phyloP scores from a whole-genome alignment of 2,329 filamentous ascomycete species.

The Penicillium occitanis region DNA sequence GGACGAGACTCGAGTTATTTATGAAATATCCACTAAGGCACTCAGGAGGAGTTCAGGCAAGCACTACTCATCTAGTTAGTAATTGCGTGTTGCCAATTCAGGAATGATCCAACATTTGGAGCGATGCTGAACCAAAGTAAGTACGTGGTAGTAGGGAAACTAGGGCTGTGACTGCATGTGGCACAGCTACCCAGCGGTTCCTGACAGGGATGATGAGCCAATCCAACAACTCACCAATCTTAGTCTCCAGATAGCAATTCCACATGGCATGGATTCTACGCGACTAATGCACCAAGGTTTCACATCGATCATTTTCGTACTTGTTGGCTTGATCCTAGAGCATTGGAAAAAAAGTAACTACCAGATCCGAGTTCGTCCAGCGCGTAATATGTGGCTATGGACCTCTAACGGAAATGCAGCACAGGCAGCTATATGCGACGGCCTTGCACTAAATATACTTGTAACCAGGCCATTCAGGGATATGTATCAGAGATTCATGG shows the following conservation, averaged over 20 bases:
- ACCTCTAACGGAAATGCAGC: not conserved
- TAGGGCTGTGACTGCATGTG: constrained; percentile 4
- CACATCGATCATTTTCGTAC: not conserved
- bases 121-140: not conserved
- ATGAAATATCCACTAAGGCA: not conserved
- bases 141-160: not conserved
- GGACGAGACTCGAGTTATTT: not conserved
- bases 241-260: not conserved
- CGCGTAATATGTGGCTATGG: not conserved
- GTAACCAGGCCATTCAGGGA: not conserved
- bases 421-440: not conserved
- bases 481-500: not conserved
- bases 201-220: constrained; percentile 1
- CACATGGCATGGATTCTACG: not conserved
- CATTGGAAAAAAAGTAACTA: not conserved
- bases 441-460: not conserved
- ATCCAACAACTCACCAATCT: not conserved
- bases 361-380: not conserved
- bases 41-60: not conserved
- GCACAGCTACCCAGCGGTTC: constrained; percentile 3
- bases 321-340: not conserved
- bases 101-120: not conserved
- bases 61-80: not conserved
- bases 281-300: constrained; percentile 15
- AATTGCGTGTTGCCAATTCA: not conserved